Conservation (phyloP, 441 rosid genomes). For the Euphorbia celastroides region DNA sequence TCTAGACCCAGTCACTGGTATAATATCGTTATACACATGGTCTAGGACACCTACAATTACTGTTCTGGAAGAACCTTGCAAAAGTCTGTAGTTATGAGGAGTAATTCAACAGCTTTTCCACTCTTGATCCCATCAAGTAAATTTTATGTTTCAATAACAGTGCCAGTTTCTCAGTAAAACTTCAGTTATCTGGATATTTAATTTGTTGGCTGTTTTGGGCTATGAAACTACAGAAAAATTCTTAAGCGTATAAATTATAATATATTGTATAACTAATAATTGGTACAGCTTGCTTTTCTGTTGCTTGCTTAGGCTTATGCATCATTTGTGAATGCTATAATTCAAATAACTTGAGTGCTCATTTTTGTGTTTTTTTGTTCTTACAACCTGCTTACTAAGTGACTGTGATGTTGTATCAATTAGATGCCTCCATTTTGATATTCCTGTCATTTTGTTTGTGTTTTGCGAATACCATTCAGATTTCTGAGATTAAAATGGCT, state of each 20-base stretch:
- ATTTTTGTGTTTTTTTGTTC: background rate
- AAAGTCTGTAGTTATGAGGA: background rate
- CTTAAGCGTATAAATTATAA: background rate
- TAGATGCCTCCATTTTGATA: slow-evolving; percentile 2
- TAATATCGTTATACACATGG: background rate
- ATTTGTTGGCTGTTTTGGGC: background rate
- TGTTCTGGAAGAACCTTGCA: background rate
- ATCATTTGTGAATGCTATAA: background rate
- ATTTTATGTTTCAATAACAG: no score
- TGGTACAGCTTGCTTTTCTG: background rate
- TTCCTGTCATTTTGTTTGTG: slow-evolving; percentile 9
- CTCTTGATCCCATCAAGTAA: background rate
- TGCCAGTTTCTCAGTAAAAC: background rate
- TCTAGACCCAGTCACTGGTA: background rate
- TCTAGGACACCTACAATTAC: no score
- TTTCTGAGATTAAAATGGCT: slow-evolving; percentile 79
- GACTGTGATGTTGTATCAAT: background rate
- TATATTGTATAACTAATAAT: background rate
- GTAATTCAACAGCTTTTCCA: background rate
- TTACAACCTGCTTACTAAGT: no score
- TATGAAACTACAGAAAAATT: no score
- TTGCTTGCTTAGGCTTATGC: background rate
- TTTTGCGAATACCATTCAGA: slow-evolving; percentile 36
- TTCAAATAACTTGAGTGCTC: background rate
- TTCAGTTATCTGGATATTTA: background rate